Evolutionary conservation across 352 stramenopile genomes (phyloP).

Genomic region (Globisporangium alternatum): DNA sequence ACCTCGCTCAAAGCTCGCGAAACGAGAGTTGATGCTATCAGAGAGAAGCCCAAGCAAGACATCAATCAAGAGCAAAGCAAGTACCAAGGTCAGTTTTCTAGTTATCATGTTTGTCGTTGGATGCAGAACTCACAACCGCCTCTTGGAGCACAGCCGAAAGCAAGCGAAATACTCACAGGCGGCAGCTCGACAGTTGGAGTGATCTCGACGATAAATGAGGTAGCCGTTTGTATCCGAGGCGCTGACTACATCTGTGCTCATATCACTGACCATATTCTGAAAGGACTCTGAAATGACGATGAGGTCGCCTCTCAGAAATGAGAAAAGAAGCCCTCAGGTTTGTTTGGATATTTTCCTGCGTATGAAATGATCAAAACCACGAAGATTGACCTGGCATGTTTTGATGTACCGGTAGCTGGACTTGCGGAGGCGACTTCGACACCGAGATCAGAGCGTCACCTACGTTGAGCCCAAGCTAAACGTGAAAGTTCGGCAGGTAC

Average conservation of each 20-base stretch:
- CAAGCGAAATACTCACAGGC: not conserved
- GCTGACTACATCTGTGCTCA: not conserved
- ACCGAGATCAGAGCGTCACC: slow-evolving; percentile 35
- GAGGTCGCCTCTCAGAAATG: slow-evolving; percentile 4
- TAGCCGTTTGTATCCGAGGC: not conserved
- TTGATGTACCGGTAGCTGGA: slow-evolving; percentile 8
- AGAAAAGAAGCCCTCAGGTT: slow-evolving; percentile 13
- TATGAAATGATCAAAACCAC: not conserved
- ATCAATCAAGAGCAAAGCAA: not conserved
- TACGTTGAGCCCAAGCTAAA: slow-evolving; percentile 67
- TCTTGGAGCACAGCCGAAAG: not conserved
- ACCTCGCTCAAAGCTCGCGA: slow-evolving; percentile 6
- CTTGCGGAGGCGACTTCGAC: slow-evolving; percentile 30
- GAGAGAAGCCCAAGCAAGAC: not conserved
- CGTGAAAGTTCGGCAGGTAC: slow-evolving; percentile 55
- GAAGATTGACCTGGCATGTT: not conserved
- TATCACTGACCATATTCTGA: slow-evolving; percentile 4
- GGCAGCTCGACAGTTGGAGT: not conserved
- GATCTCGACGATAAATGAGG: slow-evolving; percentile 16
- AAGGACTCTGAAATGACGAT: slow-evolving; percentile 16
- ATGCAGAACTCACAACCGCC: not conserved
- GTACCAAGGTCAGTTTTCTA: not conserved
- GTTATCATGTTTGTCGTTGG: no score
- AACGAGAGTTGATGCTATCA: slow-evolving; percentile 1
- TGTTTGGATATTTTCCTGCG: not conserved